Base-by-base conservation (phyloP, 768 basidiomycete genomes). In the Boletus reticuloceps region DNA sequence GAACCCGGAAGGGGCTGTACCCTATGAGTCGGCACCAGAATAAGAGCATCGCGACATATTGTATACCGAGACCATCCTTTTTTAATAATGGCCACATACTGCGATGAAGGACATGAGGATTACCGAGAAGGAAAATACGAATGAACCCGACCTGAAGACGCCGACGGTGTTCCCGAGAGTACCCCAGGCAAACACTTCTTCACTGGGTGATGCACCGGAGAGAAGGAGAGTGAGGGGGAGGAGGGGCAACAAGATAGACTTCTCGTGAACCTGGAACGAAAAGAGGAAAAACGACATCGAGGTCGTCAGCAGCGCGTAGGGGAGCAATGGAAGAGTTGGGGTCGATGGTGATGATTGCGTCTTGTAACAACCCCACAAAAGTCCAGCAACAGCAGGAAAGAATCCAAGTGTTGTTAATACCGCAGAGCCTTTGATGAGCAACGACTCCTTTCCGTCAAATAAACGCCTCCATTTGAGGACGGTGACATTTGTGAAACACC, bases 181-280 rank as follows among this genome's bases (percentile, higher is more conserved):
- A 20, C 66, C 58, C 73, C 73, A 74, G 13, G 63, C 43, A 50
- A 67, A 69, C 20, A 63, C 59, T 36, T 66, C 54, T 58, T 71
- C 52, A 25, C 60, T 59, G 1, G 61, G 59, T 0, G 69, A 58
- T 5, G 77, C 69, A 4, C 76, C 77, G 6, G 79, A 86, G 50
- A 95, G 77, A 16, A 95, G 76, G 17, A 98, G 76, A 0, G 87
- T 91, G 29, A 94, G 75, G 1, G 95, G 95, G 59, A 98, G 70
- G 20, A 98, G 76, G 4, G 94, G 93, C 1, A 98, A 66, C 17
- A 97, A 68, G 39, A 98, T 90, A 4, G 88, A 87, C 77, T 97
- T 98, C 71, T 98, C 95, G 70, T 97, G 95, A 38, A 95, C 94
- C 65, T 97, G 94, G 72, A 96, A 96, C 7, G 94, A 94, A 75